A percentile compares a stretch with the other conserved stretches of the same genome.
Conservation (phyloP, 1,284 basidiomycete species). For the Boletellus sp. region DNA sequence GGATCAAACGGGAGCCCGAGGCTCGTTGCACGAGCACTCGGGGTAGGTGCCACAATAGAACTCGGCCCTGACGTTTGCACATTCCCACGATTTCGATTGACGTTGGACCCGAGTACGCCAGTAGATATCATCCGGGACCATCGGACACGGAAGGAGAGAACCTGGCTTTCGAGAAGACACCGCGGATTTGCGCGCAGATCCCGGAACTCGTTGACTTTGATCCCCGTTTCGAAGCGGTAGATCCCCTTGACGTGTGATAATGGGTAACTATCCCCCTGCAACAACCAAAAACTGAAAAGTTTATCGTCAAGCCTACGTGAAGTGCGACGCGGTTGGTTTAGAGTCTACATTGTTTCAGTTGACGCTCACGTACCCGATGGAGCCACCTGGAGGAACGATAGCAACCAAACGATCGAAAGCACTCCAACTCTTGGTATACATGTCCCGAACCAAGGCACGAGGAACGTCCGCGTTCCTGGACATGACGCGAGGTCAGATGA, state of each 20-base stretch:
- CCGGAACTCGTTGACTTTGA: conserved; percentile 80
- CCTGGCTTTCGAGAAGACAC: conserved; percentile 73
- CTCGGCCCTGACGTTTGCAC: conserved; percentile 28
- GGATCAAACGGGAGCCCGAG: conserved; percentile 71
- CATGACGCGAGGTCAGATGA: neutral
- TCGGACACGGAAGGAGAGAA: conserved; percentile 72
- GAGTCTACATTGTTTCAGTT: neutral
- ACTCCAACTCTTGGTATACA: conserved; percentile 89
- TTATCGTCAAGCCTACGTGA: conserved; percentile 74
- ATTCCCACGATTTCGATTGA: conserved; percentile 33
- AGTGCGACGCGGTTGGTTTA: neutral
- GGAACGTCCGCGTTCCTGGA: conserved; percentile 80
- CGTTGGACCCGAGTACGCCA: conserved; percentile 46
- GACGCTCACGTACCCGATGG: conserved; percentile 61
- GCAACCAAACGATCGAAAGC: conserved; percentile 80
- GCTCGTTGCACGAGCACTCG: conserved; percentile 39
- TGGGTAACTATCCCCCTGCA: conserved; percentile 71
- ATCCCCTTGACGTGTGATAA: conserved; percentile 79
- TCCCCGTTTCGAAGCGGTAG: conserved; percentile 78
- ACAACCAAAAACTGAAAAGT: conserved; percentile 80
- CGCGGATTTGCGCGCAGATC: conserved; percentile 82
- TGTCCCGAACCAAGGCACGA: conserved; percentile 75
- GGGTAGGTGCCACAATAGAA: conserved; percentile 31
- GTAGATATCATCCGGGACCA: conserved; percentile 70
- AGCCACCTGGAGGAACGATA: conserved; percentile 82